Percentiles rank a stretch among this genome's conserved stretches.
These are phyloP conservation scores for Paramecium bursaria DNA, from an alignment of 73 alveolate genomes.

Conservation along the genomic window DNA sequence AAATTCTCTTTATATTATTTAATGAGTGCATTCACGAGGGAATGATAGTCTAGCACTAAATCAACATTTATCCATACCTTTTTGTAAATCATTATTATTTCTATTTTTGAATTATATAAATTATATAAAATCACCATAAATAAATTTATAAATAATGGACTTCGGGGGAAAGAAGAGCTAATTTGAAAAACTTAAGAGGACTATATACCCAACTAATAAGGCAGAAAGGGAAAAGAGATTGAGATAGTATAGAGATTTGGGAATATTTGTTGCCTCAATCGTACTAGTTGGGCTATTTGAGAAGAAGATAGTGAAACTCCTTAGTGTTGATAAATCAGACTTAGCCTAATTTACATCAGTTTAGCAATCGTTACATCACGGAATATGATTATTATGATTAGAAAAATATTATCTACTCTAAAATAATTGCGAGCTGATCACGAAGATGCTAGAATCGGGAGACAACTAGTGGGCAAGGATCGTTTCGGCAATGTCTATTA, in stretches of 20 bases:
- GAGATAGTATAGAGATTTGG: conserved; percentile 9
- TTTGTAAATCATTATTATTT: too few species aligned
- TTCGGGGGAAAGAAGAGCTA: too few species aligned
- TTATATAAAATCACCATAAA: too few species aligned
- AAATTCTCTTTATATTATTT: too few species aligned
- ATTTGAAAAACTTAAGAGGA: conserved; percentile 33
- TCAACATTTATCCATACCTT: too few species aligned
- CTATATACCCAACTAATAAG: conserved; percentile 49
- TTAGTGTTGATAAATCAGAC: conserved; percentile 60
- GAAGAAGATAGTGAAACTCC: conserved; percentile 20
- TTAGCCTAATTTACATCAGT: conserved; percentile 44
- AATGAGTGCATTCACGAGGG: too few species aligned
- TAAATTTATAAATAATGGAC: too few species aligned
- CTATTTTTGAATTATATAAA: too few species aligned
- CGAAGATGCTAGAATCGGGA: conserved; percentile 36
- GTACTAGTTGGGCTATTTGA: conserved; percentile 37
- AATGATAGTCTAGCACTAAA: too few species aligned
- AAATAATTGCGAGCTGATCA: neutral
- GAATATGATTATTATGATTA: conserved; percentile 50
- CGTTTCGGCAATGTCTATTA: conserved; percentile 20
- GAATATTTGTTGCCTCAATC: conserved; percentile 53
- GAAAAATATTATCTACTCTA: conserved; percentile 44
- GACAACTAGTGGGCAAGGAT: conserved; percentile 38
- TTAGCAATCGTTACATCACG: conserved; percentile 34
- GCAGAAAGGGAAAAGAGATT: conserved; percentile 53